Percentiles rank a stretch among this genome's conserved stretches.
phyloP scores from a whole-genome alignment of 192 early-diverging fungal species.

The Oehlia diaphana region DNA sequence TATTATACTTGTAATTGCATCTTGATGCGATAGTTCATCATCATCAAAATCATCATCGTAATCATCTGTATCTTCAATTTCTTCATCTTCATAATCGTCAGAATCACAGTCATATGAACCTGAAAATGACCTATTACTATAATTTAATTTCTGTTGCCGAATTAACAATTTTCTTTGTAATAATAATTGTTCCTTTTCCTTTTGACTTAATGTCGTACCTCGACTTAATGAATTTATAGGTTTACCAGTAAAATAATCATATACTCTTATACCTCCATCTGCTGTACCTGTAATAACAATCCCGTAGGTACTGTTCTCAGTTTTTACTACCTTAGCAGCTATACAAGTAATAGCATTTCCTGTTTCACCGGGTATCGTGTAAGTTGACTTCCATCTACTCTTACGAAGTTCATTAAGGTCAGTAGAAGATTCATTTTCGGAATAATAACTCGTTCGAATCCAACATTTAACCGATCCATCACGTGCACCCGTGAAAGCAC shows the following conservation, averaged over 20 bases:
- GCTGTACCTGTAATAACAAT: conserved; percentile 20
- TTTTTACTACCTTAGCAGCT: conserved; percentile 18
- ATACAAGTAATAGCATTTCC: conserved; percentile 25
- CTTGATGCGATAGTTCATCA: conserved; percentile 12
- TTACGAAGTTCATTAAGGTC: background rate
- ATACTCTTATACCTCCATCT: conserved; percentile 25
- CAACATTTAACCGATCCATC: conserved; percentile 30
- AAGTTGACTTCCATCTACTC: conserved; percentile 18
- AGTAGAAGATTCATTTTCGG: background rate
- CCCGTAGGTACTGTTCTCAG: background rate
- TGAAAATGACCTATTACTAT: background rate
- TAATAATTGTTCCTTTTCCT: conserved; percentile 11
- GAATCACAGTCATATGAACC: background rate
- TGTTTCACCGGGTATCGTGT: conserved; percentile 5
- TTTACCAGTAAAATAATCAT: conserved; percentile 21
- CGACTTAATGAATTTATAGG: conserved; percentile 14
- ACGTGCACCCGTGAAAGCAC: conserved; percentile 19
- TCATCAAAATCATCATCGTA: conserved; percentile 1
- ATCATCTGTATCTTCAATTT: background rate
- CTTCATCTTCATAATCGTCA: conserved; percentile 1
- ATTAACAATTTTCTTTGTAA: background rate
- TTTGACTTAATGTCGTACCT: conserved; percentile 7
- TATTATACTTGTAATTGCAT: conserved; percentile 20
- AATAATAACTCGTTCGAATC: background rate
- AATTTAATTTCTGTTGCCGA: background rate